A percentile compares a stretch with the other conserved stretches of the same genome.
Conservation (phyloP, 306 rosid species). For the Coriaria nepalensis region DNA sequence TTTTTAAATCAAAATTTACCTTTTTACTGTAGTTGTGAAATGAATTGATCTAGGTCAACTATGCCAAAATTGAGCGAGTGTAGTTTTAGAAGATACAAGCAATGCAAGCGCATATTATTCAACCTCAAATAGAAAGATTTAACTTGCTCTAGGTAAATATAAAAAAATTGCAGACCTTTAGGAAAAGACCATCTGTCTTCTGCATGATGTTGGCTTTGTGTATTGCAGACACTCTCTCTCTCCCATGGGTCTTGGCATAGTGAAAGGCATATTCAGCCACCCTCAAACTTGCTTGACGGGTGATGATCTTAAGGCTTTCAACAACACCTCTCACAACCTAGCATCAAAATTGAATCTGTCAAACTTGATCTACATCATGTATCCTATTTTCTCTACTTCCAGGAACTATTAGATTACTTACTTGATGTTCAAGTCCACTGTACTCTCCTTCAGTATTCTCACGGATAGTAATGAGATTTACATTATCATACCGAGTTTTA, state of each 20-base stretch:
- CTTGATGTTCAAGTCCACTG: slow-evolving; percentile 99
- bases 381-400: background rate
- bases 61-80: too few relatives aligned
- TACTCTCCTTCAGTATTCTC: slow-evolving; percentile 97
- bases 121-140: too few relatives aligned
- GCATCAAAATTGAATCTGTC: slow-evolving; percentile 14
- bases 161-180: slow-evolving; percentile 20
- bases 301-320: slow-evolving; percentile 94
- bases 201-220: slow-evolving; percentile 99
- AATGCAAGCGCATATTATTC: too few relatives aligned
- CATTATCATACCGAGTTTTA: slow-evolving; percentile 84
- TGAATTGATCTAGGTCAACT: too few relatives aligned
- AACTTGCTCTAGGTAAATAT: too few relatives aligned
- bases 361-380: slow-evolving; percentile 12
- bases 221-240: slow-evolving; percentile 91
- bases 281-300: slow-evolving; percentile 96
- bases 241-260: slow-evolving; percentile 90
- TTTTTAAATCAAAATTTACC: too few relatives aligned
- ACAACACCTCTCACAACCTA: slow-evolving; percentile 99
- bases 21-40: too few relatives aligned
- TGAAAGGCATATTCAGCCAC: slow-evolving; percentile 99
- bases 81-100: too few relatives aligned
- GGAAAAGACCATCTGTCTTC: slow-evolving; percentile 96
- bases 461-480: slow-evolving; percentile 86
- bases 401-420: slow-evolving; percentile 18